phyloP scores from a whole-genome alignment of 2,329 filamentous ascomycete genomes.

The Didymella exigua region DNA sequence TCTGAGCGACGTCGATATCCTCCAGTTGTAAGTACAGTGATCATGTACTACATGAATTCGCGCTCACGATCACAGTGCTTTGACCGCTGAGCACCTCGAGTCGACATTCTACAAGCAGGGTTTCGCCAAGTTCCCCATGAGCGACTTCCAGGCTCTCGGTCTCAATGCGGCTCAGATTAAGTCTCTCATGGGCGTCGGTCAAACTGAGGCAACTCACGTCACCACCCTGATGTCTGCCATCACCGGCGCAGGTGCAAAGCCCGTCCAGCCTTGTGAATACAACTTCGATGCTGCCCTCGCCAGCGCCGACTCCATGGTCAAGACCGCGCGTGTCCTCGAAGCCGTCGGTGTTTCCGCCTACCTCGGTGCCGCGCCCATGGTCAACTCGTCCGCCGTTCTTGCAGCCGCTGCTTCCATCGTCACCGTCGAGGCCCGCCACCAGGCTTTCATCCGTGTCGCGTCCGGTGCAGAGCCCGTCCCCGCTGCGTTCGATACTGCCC shows the following conservation, averaged over 20 bases:
- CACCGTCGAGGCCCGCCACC: constrained; percentile 74
- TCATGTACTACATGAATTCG: constrained; percentile 19
- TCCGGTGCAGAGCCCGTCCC: constrained; percentile 65
- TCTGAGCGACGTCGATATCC: constrained; percentile 58
- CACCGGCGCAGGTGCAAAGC: constrained; percentile 65
- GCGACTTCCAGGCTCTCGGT: constrained; percentile 69
- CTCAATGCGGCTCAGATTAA: constrained; percentile 61
- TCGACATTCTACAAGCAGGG: constrained; percentile 73
- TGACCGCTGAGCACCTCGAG: constrained; percentile 78
- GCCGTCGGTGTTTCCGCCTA: constrained; percentile 74
- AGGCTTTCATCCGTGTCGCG: constrained; percentile 71
- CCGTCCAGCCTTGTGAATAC: constrained; percentile 73
- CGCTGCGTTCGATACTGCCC: constrained; percentile 71
- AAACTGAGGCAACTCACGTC: constrained; percentile 69
- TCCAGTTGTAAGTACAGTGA: constrained; percentile 57
- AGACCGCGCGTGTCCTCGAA: constrained; percentile 72
- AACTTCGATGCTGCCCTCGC: constrained; percentile 67
- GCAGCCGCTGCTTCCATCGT: constrained; percentile 72
- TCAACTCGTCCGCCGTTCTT: constrained; percentile 66
- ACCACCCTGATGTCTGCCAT: constrained; percentile 65
- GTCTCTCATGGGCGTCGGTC: constrained; percentile 66
- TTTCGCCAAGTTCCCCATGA: constrained; percentile 68
- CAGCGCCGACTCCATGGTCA: constrained; percentile 69
- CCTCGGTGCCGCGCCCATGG: constrained; percentile 71
- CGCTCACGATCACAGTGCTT: constrained; percentile 59